A percentile compares a stretch with the other conserved stretches of the same genome.
phyloP scores from a whole-genome alignment of 163 green algal genomes.

The Chloromonas sp. region DNA sequence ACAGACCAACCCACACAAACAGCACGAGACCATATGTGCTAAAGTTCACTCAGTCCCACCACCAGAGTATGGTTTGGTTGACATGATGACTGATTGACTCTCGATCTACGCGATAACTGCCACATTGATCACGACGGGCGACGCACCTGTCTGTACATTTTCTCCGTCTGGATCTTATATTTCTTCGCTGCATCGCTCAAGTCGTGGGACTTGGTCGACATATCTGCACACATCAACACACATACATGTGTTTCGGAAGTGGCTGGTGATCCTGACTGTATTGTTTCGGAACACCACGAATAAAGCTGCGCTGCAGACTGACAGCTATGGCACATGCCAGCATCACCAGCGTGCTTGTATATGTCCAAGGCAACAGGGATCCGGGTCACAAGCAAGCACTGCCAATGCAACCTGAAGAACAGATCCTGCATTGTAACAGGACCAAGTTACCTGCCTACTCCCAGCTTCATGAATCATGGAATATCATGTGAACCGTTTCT shows the following conservation, averaged over 20 bases:
- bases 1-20: no score
- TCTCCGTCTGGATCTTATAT: constrained; percentile 69
- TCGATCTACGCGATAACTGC: neutral
- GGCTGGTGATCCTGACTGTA: neutral
- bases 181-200: constrained; percentile 70
- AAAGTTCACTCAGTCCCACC: neutral
- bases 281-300: neutral
- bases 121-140: neutral
- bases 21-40: no score
- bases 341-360: neutral
- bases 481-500: neutral
- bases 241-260: neutral
- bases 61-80: neutral
- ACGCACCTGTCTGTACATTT: constrained; percentile 72
- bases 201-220: constrained; percentile 73
- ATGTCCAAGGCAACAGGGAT: neutral
- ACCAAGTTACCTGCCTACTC: neutral
- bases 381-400: neutral
- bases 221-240: constrained; percentile 47
- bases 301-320: neutral
- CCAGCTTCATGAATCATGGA: neutral
- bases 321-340: neutral
- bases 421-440: neutral
- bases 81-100: neutral
- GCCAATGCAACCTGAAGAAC: neutral